A percentile compares a stretch with the other conserved stretches of the same genome.
These are phyloP conservation scores for Diaporthe citriasiana DNA, from an alignment of 2,329 filamentous ascomycete species.

Conservation along the genomic window DNA sequence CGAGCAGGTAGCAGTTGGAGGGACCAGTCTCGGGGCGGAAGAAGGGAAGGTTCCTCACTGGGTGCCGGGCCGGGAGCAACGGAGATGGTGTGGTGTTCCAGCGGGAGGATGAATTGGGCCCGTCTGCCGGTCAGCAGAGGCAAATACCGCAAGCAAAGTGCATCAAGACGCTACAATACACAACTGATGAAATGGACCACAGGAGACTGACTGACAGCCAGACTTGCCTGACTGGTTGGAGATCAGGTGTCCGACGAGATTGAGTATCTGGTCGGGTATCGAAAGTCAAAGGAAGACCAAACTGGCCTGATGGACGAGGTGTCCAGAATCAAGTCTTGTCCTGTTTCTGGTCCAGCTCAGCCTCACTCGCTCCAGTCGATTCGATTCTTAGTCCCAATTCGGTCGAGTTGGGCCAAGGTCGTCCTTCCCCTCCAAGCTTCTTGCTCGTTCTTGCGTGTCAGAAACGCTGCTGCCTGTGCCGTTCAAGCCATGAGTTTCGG, in stretches of 20 bases:
- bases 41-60: not conserved
- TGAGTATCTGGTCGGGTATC: not conserved
- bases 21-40: not conserved
- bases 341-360: not conserved
- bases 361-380: not conserved
- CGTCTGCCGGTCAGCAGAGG: slow-evolving; percentile 31
- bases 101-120: not conserved
- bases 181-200: not conserved
- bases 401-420: not conserved
- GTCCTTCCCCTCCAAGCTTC: not conserved
- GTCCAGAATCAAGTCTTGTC: not conserved
- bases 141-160: not conserved
- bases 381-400: too few species aligned
- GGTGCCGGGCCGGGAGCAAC: slow-evolving; percentile 8
- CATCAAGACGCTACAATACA: not conserved
- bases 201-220: not conserved
- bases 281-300: slow-evolving; percentile 15
- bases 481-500: slow-evolving; percentile 20
- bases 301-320: slow-evolving; percentile 17
- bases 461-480: slow-evolving; percentile 31
- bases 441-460: slow-evolving; percentile 22
- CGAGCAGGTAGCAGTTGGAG: not conserved
- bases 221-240: not conserved
- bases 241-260: slow-evolving; percentile 1
- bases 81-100: not conserved